These are phyloP conservation scores for Carex arenaria DNA, from an alignment of 202 grass and related monocot genomes.

Conservation along the genomic window DNA sequence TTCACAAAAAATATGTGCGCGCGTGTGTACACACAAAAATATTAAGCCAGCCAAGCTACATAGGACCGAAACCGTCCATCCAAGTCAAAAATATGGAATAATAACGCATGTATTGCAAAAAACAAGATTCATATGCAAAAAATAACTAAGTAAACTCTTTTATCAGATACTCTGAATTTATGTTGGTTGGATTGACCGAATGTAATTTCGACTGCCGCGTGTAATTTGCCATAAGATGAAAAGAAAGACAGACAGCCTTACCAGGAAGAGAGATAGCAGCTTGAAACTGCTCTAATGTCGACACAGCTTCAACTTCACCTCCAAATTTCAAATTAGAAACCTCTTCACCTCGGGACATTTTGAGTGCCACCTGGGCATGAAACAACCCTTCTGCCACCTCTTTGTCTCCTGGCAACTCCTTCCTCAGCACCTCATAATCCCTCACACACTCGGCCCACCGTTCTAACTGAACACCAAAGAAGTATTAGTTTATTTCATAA, in stretches of 20 bases:
- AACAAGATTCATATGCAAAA: background rate
- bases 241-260: slow-evolving; percentile 26
- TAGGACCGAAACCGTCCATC: background rate
- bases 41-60: background rate
- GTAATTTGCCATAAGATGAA: background rate
- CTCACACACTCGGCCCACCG: slow-evolving; percentile 62
- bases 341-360: slow-evolving; percentile 62
- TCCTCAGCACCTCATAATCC: slow-evolving; percentile 73
- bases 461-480: slow-evolving; percentile 41
- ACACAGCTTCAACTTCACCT: slow-evolving; percentile 64
- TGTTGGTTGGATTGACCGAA: background rate
- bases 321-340: slow-evolving; percentile 93
- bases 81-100: background rate
- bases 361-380: slow-evolving; percentile 74
- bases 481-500: background rate
- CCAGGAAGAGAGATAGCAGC: slow-evolving; percentile 64
- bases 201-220: background rate
- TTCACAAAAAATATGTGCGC: no score
- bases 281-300: slow-evolving; percentile 56
- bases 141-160: background rate
- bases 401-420: slow-evolving; percentile 60
- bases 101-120: background rate
- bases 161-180: background rate
- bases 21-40: no score
- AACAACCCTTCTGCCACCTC: slow-evolving; percentile 67